Evolutionary conservation across 768 basidiomycete genomes (phyloP).

Genomic region (Cantharellus anzutake): DNA sequence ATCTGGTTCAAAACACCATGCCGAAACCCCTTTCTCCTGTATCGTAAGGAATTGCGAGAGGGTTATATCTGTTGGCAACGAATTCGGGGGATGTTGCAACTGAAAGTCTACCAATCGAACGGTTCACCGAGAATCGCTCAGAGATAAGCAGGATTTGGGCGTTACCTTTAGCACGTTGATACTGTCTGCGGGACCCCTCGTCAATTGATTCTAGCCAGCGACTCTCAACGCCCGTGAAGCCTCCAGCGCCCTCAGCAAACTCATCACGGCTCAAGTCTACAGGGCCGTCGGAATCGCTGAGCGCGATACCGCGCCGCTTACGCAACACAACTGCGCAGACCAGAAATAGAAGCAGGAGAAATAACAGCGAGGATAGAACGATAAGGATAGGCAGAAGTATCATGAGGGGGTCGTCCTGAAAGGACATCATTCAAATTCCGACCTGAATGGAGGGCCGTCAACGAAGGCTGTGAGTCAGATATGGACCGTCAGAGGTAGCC

Average conservation of each 20-base stretch:
- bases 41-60: conserved; percentile 97
- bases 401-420: conserved; percentile 38
- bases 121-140: not conserved
- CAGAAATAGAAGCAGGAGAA: conserved; percentile 82
- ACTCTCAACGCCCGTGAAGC: conserved; percentile 78
- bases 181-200: conserved; percentile 47
- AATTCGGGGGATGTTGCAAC: conserved; percentile 81
- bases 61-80: conserved; percentile 94
- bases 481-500: not conserved
- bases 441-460: not conserved
- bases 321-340: conserved; percentile 75
- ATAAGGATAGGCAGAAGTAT: conserved; percentile 88
- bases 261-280: conserved; percentile 87
- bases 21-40: conserved; percentile 97
- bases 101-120: conserved; percentile 41
- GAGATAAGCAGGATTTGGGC: conserved; percentile 2
- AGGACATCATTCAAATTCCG: not conserved
- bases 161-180: conserved; percentile 75
- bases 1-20: conserved; percentile 98
- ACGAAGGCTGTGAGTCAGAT: not conserved
- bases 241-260: conserved; percentile 77
- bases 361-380: conserved; percentile 80
- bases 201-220: conserved; percentile 78
- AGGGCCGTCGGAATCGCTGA: conserved; percentile 79
- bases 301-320: conserved; percentile 52